phyloP scores from a whole-genome alignment of 208 protist species.

The Leishmania braziliensis region DNA sequence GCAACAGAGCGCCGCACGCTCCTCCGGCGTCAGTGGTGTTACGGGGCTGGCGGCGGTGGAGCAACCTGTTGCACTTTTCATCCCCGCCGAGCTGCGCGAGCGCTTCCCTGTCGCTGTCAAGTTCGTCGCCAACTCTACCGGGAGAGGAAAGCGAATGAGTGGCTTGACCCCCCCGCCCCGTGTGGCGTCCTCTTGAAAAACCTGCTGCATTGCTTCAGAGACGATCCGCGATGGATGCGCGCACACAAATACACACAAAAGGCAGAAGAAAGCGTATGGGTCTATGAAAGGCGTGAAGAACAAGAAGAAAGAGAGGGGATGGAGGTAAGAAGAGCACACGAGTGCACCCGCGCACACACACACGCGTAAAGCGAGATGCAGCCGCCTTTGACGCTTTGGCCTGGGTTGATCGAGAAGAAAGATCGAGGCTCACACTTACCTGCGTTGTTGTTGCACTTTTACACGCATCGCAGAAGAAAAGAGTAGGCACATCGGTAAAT shows the following conservation, averaged over 20 bases:
- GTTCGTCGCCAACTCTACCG: neutral
- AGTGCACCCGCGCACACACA: neutral
- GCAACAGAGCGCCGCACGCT: neutral
- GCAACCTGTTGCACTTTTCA: neutral
- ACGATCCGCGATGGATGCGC: neutral
- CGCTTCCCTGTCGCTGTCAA: conserved; percentile 5
- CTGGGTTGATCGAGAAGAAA: neutral
- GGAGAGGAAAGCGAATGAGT: conserved; percentile 24
- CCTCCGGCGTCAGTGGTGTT: conserved; percentile 11
- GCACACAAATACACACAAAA: neutral
- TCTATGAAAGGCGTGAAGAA: neutral
- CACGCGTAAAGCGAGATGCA: neutral
- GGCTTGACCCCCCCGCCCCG: conserved; percentile 5
- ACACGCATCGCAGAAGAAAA: neutral
- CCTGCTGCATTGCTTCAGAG: conserved; percentile 19
- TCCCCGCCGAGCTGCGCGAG: conserved; percentile 3
- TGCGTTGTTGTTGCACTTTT: neutral
- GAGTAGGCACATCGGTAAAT: neutral
- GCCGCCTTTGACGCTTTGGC: neutral
- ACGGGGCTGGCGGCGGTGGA: neutral
- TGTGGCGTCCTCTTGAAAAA: conserved; percentile 14
- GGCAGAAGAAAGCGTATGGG: neutral
- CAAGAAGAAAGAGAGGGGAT: neutral
- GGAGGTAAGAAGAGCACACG: neutral
- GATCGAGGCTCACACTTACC: neutral